Conservation (phyloP, 1,139 yeast genomes). For the Yamadazyma triangularis region DNA sequence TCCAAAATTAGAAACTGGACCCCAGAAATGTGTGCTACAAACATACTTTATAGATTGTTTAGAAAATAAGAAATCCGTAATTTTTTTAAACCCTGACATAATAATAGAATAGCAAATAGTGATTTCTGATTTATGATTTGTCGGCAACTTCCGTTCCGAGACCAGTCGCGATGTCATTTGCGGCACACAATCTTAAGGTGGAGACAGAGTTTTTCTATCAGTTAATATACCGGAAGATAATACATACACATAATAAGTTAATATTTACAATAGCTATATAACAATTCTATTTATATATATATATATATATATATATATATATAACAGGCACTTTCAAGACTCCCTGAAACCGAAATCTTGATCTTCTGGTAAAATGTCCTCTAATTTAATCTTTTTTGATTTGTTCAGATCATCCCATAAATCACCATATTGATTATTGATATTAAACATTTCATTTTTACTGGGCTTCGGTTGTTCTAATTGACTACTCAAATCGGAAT, state of each 20-base stretch:
- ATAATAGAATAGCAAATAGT: too few species aligned
- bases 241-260: too few species aligned
- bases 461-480: slow-evolving; percentile 8
- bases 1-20: slow-evolving; percentile 96
- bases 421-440: slow-evolving; percentile 5
- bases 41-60: slow-evolving; percentile 40
- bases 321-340: too few species aligned
- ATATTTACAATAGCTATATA: too few species aligned
- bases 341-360: not conserved
- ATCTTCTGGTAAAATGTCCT: slow-evolving; percentile 5
- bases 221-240: too few species aligned
- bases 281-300: too few species aligned
- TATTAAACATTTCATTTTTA: slow-evolving; percentile 1
- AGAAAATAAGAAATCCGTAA: slow-evolving; percentile 34
- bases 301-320: too few species aligned
- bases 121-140: too few species aligned
- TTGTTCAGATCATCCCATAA: slow-evolving; percentile 3
- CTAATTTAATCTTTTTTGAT: slow-evolving; percentile 8
- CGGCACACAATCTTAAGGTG: too few species aligned
- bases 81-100: slow-evolving; percentile 28
- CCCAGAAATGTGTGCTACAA: slow-evolving; percentile 58
- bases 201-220: too few species aligned
- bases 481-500: not conserved
- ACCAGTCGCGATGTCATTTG: too few species aligned
- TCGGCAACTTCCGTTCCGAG: not conserved